These are phyloP conservation scores for Paecilomyces formosus DNA, from an alignment of 2,329 filamentous ascomycete species.

Conservation along the genomic window DNA sequence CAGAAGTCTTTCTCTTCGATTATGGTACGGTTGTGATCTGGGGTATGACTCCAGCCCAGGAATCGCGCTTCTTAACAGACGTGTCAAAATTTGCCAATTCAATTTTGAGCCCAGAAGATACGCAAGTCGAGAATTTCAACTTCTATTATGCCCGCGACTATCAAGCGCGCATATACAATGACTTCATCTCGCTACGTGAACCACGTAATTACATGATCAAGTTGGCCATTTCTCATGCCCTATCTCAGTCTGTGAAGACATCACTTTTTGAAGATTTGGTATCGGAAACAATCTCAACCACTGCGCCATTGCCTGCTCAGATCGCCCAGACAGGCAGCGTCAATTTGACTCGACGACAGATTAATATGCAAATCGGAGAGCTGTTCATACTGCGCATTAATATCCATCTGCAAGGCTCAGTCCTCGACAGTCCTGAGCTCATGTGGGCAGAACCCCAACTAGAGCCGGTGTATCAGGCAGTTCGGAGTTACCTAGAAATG, in stretches of 20 bases:
- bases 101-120: slow-evolving; percentile 78
- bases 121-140: slow-evolving; percentile 96
- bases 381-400: slow-evolving; percentile 96
- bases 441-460: slow-evolving; percentile 98
- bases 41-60: slow-evolving; percentile 90
- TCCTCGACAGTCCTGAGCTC: slow-evolving; percentile 91
- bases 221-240: slow-evolving; percentile 87
- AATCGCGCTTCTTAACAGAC: slow-evolving; percentile 86
- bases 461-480: slow-evolving; percentile 92
- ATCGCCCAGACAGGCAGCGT: slow-evolving; percentile 92
- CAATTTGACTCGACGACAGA: slow-evolving; percentile 75
- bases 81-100: slow-evolving; percentile 90
- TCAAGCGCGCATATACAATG: slow-evolving; percentile 97
- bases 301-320: slow-evolving; percentile 85
- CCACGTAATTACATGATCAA: slow-evolving; percentile 98
- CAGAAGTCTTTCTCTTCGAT: slow-evolving; percentile 92
- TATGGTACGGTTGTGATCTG: slow-evolving; percentile 97
- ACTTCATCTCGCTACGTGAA: slow-evolving; percentile 91
- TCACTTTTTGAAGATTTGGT: slow-evolving; percentile 94
- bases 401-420: slow-evolving; percentile 93
- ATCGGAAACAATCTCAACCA: slow-evolving; percentile 84
- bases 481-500: slow-evolving; percentile 94
- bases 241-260: slow-evolving; percentile 96
- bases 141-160: slow-evolving; percentile 99
- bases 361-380: slow-evolving; percentile 99